Conservation (phyloP, 2,329 filamentous ascomycete genomes). For the Penicillium sp. region DNA sequence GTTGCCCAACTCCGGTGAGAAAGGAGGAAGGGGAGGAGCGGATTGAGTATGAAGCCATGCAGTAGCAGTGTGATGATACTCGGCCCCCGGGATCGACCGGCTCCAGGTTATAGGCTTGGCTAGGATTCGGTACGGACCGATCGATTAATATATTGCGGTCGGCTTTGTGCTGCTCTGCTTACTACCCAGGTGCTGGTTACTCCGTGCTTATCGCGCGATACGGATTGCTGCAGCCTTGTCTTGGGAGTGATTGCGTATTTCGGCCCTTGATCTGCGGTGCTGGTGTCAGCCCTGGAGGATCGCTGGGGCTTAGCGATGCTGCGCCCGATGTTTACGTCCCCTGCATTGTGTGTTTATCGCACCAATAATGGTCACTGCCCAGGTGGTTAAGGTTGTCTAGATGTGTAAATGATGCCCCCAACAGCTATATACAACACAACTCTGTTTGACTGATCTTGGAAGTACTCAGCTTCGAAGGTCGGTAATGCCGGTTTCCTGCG, state of each 20-base stretch:
- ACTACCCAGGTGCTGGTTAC: background rate
- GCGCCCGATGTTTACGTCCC: background rate
- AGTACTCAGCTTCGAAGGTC: background rate
- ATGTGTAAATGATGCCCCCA: background rate
- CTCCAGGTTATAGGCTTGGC: constrained; percentile 5
- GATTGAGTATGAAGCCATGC: background rate
- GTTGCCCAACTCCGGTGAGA: constrained; percentile 2
- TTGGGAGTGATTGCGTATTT: background rate
- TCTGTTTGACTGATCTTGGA: background rate
- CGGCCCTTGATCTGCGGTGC: background rate
- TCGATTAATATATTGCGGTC: background rate
- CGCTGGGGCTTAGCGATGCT: background rate
- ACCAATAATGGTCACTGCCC: background rate
- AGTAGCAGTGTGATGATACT: constrained; percentile 1
- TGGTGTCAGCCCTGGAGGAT: no score
- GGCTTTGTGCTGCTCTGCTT: background rate
- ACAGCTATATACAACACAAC: background rate
- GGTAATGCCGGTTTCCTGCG: background rate
- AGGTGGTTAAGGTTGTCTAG: background rate
- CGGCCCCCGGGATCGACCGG: constrained; percentile 7
- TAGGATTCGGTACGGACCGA: constrained; percentile 8
- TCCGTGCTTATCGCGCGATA: background rate
- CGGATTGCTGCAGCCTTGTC: background rate
- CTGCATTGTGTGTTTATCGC: background rate
- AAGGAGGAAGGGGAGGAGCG: background rate